Conservation (phyloP, 2,329 filamentous ascomycete genomes). For the Phaeosphaeriaceae sp. region DNA sequence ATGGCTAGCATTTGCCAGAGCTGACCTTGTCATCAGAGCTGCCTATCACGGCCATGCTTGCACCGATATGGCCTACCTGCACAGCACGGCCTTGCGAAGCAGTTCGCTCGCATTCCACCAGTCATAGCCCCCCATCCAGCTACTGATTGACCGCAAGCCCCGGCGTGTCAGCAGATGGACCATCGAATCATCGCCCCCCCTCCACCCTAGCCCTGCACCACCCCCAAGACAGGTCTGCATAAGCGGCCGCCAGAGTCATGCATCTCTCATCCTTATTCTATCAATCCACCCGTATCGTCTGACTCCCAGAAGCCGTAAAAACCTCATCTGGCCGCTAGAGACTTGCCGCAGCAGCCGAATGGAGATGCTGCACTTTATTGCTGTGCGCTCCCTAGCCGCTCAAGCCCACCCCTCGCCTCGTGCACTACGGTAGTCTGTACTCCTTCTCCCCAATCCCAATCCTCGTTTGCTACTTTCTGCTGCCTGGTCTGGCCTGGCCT, state of each 20-base stretch:
- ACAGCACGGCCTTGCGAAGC: conserved; percentile 19
- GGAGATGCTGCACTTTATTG: conserved; percentile 34
- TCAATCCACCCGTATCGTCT: conserved; percentile 41
- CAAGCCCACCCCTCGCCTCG: neutral
- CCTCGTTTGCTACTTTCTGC: too few species aligned
- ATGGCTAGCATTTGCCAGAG: neutral
- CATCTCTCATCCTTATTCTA: conserved; percentile 37
- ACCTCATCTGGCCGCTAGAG: conserved; percentile 28
- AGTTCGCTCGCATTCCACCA: conserved; percentile 24
- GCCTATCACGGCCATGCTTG: conserved; percentile 28
- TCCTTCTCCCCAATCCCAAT: too few species aligned
- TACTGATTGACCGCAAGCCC: conserved; percentile 43
- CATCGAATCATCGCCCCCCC: conserved; percentile 36
- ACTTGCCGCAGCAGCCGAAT: conserved; percentile 48
- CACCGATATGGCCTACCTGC: conserved; percentile 27
- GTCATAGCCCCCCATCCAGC: conserved; percentile 24
- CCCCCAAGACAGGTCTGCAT: conserved; percentile 39
- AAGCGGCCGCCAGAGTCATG: conserved; percentile 46
- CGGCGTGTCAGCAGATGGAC: conserved; percentile 38
- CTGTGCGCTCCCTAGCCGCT: conserved; percentile 18
- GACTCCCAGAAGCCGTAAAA: conserved; percentile 28
- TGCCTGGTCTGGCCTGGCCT: conserved; percentile 8
- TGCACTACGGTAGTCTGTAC: too few species aligned
- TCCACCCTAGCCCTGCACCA: conserved; percentile 28
- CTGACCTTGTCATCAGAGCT: conserved; percentile 19